Evolutionary conservation across 2,329 filamentous ascomycete species (phyloP).

Genomic region (Cryphonectria japonica): DNA sequence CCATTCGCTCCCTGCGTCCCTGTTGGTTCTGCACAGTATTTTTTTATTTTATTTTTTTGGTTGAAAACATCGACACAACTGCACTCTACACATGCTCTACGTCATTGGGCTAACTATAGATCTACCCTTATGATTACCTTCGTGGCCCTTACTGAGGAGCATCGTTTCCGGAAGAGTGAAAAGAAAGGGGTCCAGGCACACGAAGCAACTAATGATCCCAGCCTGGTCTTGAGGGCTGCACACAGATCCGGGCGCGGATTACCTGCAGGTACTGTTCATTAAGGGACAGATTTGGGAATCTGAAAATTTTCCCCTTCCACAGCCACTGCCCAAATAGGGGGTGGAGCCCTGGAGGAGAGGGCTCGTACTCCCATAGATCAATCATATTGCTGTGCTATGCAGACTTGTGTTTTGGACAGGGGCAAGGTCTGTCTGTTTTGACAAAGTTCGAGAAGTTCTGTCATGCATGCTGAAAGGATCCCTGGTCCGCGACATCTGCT

Average conservation of each 20-base stretch:
- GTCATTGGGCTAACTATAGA: conserved; percentile 3
- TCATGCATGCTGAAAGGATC: conserved; percentile 1
- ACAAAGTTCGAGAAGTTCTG: not conserved
- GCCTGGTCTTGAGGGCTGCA: not conserved
- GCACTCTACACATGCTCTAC: not conserved
- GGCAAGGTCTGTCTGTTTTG: not conserved
- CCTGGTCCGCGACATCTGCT: not conserved
- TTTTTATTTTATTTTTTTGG: not conserved
- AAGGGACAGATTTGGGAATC: not conserved
- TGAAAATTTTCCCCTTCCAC: not conserved
- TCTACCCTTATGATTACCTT: not conserved
- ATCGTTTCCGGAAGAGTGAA: not conserved
- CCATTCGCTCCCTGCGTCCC: not conserved
- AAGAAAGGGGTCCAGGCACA: not conserved
- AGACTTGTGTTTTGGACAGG: not conserved
- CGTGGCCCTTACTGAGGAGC: not conserved
- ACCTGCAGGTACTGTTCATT: not conserved
- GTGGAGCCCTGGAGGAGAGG: conserved; percentile 1
- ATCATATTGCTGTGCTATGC: not conserved
- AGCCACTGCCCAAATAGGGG: conserved; percentile 12
- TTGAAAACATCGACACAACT: not conserved
- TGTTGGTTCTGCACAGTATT: not conserved
- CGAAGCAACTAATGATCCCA: not conserved
- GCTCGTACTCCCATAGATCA: not conserved
- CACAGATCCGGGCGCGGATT: not conserved